Conservation (phyloP, 805 yeast genomes). For the Saccharomycopsis microspora region DNA sequence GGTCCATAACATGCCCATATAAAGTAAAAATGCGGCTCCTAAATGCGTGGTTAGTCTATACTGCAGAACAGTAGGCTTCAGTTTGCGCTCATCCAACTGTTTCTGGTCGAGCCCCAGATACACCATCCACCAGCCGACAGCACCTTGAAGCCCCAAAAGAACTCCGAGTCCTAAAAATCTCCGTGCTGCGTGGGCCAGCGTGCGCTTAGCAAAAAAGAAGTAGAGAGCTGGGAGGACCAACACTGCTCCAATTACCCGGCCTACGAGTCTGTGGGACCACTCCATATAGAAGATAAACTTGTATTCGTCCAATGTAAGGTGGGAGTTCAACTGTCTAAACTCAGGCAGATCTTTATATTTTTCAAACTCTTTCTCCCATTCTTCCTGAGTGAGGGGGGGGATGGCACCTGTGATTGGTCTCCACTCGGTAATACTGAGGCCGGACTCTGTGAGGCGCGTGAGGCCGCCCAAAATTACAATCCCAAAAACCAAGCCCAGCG, state of each 20-base stretch:
- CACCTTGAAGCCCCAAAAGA: conserved; percentile 86
- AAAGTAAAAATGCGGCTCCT: conserved; percentile 83
- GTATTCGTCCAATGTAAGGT: conserved; percentile 83
- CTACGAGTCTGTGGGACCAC: conserved; percentile 92
- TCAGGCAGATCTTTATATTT: conserved; percentile 86
- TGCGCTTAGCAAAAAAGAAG: conserved; percentile 54
- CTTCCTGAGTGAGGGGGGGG: conserved; percentile 72
- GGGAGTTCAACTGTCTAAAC: conserved; percentile 78
- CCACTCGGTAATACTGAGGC: conserved; percentile 96
- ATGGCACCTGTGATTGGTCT: conserved; percentile 91
- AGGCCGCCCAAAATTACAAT: conserved; percentile 95
- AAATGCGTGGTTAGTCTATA: conserved; percentile 89
- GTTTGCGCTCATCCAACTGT: conserved; percentile 62
- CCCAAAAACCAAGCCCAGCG: conserved; percentile 84
- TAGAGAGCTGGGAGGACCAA: conserved; percentile 80
- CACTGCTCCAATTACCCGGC: conserved; percentile 78
- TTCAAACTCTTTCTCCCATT: conserved; percentile 79
- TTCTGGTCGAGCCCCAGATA: conserved; percentile 83
- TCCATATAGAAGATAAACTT: conserved; percentile 94
- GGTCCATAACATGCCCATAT: conserved; percentile 82
- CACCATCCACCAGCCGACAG: conserved; percentile 99
- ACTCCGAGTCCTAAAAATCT: conserved; percentile 64
- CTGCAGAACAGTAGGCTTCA: conserved; percentile 97
- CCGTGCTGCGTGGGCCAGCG: conserved; percentile 55
- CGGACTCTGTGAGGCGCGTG: conserved; percentile 91